Base-by-base conservation (phyloP, 75 land plant genomes). In the Isoetes taiwanensis region DNA sequence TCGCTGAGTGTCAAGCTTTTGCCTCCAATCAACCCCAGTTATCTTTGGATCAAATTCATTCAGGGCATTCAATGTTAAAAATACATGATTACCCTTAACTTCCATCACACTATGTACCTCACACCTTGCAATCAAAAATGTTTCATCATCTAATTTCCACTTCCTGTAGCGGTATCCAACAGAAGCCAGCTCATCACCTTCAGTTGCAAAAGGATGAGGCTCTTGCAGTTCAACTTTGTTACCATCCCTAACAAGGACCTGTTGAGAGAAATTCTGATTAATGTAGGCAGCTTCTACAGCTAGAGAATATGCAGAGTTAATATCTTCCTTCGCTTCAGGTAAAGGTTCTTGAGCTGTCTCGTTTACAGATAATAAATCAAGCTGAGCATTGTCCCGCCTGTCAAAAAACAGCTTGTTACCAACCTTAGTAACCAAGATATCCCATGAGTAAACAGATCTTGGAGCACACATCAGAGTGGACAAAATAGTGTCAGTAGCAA, bases 181-280 rank as follows among this genome's bases (percentile, higher is more conserved):
- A 21, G 88, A 81, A 8, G 94, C 97, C 1, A 78, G 83, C 73
- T 86, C 97, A 62, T 91, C 97, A 1, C 84, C 79, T 50, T 86
- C 94, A 32, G 73, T 62, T 0, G 97, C 88, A 65, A 91, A 91
- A 0, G 97, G 97, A 55, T 87, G 83, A 8, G 80, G 81, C 75
- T 91, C 97, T 23, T 91, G 78, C 52, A 91, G 86, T 11, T 68
- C 61, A 31, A 80, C 80, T 80, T 87, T 86, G 63, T 80, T 80
- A 10, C 39, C 39, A 14, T 53, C 65, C 65, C 54, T 63, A 3
- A 77, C 62, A 26, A 90, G 59, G 14, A 86, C 86, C 73, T 91
- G 97, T 78, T 91, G 97, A 2, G 97, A 86, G 70, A 91, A 91
- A 46, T 86, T 87, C 85, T 91, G 97, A 56, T 91, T 91, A 46